These are phyloP conservation scores for Myxozyma neglecta DNA, from an alignment of 805 yeast species.

Conservation along the genomic window DNA sequence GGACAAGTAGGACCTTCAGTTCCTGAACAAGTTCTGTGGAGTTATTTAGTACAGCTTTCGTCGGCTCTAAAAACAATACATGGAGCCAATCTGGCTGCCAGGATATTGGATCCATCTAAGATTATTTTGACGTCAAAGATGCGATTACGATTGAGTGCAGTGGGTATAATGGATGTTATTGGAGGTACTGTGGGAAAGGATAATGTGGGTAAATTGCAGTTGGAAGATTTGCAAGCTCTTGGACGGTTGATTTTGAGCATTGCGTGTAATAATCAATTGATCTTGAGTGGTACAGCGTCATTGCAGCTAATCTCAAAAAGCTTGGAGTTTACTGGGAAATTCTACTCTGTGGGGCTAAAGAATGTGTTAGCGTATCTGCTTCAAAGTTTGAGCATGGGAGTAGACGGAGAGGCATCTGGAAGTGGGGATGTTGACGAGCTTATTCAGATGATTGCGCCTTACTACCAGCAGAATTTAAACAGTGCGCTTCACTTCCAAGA, in stretches of 20 bases:
- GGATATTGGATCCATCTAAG: constrained; percentile 63
- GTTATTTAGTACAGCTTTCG: constrained; percentile 69
- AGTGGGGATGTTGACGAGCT: constrained; percentile 32
- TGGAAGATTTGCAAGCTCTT: constrained; percentile 56
- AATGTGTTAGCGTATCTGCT: constrained; percentile 19
- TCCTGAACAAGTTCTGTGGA: constrained; percentile 71
- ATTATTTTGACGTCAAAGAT: constrained; percentile 71
- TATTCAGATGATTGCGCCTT: constrained; percentile 35
- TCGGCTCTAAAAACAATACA: constrained; percentile 71
- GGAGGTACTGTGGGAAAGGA: constrained; percentile 36
- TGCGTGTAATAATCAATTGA: constrained; percentile 37
- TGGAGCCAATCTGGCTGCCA: constrained; percentile 59
- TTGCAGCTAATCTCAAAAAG: constrained; percentile 9
- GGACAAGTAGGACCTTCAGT: constrained; percentile 42
- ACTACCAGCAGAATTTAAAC: constrained; percentile 33
- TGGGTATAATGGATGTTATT: constrained; percentile 69
- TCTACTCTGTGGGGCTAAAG: constrained; percentile 22
- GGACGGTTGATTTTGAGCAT: constrained; percentile 63
- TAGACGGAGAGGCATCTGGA: constrained; percentile 9
- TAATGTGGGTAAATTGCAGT: constrained; percentile 44
- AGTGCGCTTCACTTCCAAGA: constrained; percentile 35
- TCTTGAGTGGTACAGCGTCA: constrained; percentile 6
- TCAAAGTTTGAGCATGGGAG: not conserved
- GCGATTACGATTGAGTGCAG: constrained; percentile 67
- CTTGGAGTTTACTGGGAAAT: constrained; percentile 15